phyloP scores from a whole-genome alignment of 2,329 filamentous ascomycete species.

The Karstenula rhodostoma region DNA sequence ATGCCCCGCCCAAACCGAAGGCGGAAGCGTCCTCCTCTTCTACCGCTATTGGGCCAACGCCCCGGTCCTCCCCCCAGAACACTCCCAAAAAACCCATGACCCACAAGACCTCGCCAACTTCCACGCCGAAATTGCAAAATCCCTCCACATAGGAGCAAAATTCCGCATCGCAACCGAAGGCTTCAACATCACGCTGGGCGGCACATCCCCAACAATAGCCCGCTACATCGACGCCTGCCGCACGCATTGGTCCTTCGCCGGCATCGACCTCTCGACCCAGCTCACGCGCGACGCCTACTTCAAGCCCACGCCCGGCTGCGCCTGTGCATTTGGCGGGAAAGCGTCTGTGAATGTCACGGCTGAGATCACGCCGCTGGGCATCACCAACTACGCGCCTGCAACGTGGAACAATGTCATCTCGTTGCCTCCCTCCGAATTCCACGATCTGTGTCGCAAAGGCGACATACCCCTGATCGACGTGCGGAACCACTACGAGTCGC shows the following conservation, averaged over 20 bases:
- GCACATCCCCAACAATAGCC: conserved; percentile 20
- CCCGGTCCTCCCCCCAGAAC: conserved; percentile 21
- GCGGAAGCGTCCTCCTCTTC: conserved; percentile 30
- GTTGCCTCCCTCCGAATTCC: conserved; percentile 28
- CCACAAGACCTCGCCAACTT: conserved; percentile 24
- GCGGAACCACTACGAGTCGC: conserved; percentile 36
- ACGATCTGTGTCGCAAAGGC: conserved; percentile 26
- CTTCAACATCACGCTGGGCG: conserved; percentile 34
- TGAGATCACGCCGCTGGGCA: conserved; percentile 34
- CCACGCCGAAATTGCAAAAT: conserved; percentile 20
- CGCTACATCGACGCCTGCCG: conserved; percentile 26
- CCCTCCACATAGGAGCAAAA: conserved; percentile 27
- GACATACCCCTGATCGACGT: conserved; percentile 31
- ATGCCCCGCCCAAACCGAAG: conserved; percentile 22
- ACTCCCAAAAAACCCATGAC: conserved; percentile 13
- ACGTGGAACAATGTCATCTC: conserved; percentile 30
- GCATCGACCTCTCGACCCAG: conserved; percentile 21
- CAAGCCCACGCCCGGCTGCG: conserved; percentile 34
- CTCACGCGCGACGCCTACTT: conserved; percentile 24
- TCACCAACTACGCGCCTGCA: conserved; percentile 32
- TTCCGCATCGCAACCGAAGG: conserved; percentile 34
- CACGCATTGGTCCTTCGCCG: conserved; percentile 32
- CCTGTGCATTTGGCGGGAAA: conserved; percentile 27
- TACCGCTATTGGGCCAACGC: conserved; percentile 34
- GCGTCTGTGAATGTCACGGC: conserved; percentile 27